phyloP scores from a whole-genome alignment of 192 early-diverging fungal genomes.

The Piromyces finnis region DNA sequence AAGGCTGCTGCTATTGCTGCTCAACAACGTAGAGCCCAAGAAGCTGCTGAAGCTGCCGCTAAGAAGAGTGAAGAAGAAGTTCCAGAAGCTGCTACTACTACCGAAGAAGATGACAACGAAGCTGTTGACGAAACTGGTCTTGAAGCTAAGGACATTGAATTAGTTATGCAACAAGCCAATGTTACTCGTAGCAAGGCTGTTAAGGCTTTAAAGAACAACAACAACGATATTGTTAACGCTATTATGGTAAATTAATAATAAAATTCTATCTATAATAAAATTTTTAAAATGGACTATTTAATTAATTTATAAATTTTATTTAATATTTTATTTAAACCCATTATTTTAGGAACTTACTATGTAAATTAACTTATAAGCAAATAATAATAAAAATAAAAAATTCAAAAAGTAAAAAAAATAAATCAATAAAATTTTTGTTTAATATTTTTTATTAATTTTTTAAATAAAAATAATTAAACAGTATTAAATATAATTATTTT shows the following conservation, averaged over 20 bases:
- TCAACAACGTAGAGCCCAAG: constrained; percentile 20
- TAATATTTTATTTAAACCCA: too few relatives aligned
- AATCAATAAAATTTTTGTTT: neutral
- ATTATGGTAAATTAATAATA: constrained; percentile 88
- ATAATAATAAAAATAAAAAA: neutral
- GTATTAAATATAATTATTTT: too few relatives aligned
- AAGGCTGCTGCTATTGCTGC: constrained; percentile 52
- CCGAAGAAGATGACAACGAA: constrained; percentile 41
- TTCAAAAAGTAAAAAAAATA: neutral
- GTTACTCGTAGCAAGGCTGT: constrained; percentile 74
- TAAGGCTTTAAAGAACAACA: constrained; percentile 71
- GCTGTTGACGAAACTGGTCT: constrained; percentile 68
- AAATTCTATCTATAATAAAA: too few relatives aligned
- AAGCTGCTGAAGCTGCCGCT: constrained; percentile 14
- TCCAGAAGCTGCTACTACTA: constrained; percentile 6
- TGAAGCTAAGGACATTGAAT: constrained; percentile 80
- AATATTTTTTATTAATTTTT: neutral
- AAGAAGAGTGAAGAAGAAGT: constrained; percentile 23
- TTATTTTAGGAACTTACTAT: constrained; percentile 13
- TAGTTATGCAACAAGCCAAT: constrained; percentile 83
- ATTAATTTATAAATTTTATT: too few relatives aligned
- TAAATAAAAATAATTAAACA: neutral
- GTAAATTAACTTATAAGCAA: constrained; percentile 5
- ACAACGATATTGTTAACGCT: constrained; percentile 87
- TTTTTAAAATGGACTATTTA: too few relatives aligned